A percentile compares a stretch with the other conserved stretches of the same genome.
Evolutionary conservation across 805 yeast genomes (phyloP).

Genomic region (Candida xiaguanensis): DNA sequence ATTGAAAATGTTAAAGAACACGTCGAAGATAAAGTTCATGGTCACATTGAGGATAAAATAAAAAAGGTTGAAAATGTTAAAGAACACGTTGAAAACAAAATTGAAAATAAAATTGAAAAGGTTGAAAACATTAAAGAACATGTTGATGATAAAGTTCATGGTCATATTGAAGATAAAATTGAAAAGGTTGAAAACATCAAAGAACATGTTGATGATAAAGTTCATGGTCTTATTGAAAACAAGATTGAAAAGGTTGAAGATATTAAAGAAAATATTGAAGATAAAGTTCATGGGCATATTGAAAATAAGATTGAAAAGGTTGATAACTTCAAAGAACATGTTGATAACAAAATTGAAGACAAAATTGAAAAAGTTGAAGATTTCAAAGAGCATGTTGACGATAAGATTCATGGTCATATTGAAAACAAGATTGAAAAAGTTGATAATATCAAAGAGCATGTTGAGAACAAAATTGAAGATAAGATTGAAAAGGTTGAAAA

Average conservation of each 20-base stretch:
- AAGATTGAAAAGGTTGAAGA: background rate
- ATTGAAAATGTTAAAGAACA: background rate
- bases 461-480: background rate
- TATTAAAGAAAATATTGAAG: background rate
- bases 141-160: background rate
- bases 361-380: background rate
- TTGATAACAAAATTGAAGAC: background rate
- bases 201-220: background rate
- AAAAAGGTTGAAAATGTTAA: background rate
- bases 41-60: background rate
- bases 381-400: background rate
- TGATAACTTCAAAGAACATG: background rate
- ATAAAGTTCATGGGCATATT: conserved; percentile 9
- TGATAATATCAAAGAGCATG: background rate
- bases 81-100: background rate
- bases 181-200: background rate
- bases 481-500: background rate
- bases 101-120: background rate
- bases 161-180: background rate
- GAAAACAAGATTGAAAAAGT: conserved; percentile 1
- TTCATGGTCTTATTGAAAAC: background rate
- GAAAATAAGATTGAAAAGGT: background rate
- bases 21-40: background rate
- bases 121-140: background rate
- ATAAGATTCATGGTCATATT: background rate